phyloP scores from a whole-genome alignment of 768 basidiomycete genomes.

The Suillus plorans region DNA sequence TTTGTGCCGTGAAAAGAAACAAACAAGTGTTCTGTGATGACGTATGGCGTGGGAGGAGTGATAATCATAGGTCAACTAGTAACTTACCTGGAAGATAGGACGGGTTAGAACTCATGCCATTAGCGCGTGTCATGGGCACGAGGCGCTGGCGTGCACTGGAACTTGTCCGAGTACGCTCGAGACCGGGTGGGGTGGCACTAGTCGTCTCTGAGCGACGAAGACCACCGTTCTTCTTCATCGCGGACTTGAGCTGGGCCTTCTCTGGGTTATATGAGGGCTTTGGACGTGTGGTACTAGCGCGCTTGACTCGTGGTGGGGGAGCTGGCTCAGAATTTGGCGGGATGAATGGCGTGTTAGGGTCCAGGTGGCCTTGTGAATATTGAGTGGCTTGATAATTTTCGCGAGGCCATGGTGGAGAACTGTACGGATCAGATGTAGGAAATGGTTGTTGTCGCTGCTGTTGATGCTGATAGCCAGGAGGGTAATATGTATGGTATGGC shows the following conservation, averaged over 20 bases:
- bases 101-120: conserved; percentile 36
- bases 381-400: conserved; percentile 32
- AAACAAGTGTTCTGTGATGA: conserved; percentile 63
- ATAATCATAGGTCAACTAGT: conserved; percentile 10
- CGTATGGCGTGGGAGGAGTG: neutral
- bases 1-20: conserved; percentile 65
- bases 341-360: conserved; percentile 21
- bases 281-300: conserved; percentile 31
- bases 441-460: conserved; percentile 17
- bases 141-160: conserved; percentile 36
- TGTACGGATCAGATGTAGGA: conserved; percentile 23
- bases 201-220: conserved; percentile 25
- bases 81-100: conserved; percentile 30
- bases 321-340: conserved; percentile 24
- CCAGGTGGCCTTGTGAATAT: conserved; percentile 27
- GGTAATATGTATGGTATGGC: conserved; percentile 38
- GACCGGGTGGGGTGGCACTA: conserved; percentile 17
- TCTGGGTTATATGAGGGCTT: conserved; percentile 18
- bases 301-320: conserved; percentile 31
- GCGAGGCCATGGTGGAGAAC: conserved; percentile 36
- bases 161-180: conserved; percentile 42
- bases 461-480: conserved; percentile 29
- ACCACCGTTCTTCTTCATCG: conserved; percentile 48
- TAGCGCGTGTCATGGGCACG: conserved; percentile 31
- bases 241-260: conserved; percentile 50